Evolutionary conservation across 78 protist genomes (phyloP).

Genomic region (Tieghemostelium lacteum): DNA sequence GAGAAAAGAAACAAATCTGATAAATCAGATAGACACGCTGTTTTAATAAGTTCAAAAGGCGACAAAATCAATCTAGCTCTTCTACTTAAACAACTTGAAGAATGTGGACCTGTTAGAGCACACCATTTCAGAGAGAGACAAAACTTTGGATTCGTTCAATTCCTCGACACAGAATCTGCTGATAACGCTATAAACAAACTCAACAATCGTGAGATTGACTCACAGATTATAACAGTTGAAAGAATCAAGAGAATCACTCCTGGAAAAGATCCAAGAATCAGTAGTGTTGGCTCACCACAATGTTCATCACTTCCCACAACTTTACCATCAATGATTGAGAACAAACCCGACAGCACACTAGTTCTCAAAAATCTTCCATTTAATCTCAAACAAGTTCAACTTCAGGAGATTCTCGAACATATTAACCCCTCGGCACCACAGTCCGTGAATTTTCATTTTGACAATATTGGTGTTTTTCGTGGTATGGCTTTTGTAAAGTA

Average conservation of each 20-base stretch:
- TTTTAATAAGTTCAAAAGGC: constrained; percentile 33
- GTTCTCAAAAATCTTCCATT: constrained; percentile 79
- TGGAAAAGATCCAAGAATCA: constrained; percentile 68
- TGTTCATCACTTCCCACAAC: constrained; percentile 54
- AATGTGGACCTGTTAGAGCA: constrained; percentile 77
- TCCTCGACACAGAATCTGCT: constrained; percentile 59
- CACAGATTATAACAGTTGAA: constrained; percentile 42
- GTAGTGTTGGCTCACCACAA: constrained; percentile 71
- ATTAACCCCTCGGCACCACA: constrained; percentile 75
- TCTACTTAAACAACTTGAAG: constrained; percentile 57
- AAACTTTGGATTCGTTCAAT: constrained; percentile 81
- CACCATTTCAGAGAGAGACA: constrained; percentile 80
- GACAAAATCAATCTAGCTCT: constrained; percentile 63
- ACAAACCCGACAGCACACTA: constrained; percentile 72
- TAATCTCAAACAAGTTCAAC: constrained; percentile 63
- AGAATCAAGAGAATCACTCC: constrained; percentile 69
- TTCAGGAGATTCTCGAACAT: constrained; percentile 74
- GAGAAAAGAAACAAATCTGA: constrained; percentile 58
- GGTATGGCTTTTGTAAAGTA: constrained; percentile 86
- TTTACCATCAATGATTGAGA: constrained; percentile 72
- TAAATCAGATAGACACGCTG: constrained; percentile 77
- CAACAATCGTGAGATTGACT: constrained; percentile 52
- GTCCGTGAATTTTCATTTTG: constrained; percentile 72
- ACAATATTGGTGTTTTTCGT: constrained; percentile 74
- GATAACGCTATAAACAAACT: constrained; percentile 67